Evolutionary conservation across 257 asterid genomes (phyloP).

Genomic region (Striga asiatica): DNA sequence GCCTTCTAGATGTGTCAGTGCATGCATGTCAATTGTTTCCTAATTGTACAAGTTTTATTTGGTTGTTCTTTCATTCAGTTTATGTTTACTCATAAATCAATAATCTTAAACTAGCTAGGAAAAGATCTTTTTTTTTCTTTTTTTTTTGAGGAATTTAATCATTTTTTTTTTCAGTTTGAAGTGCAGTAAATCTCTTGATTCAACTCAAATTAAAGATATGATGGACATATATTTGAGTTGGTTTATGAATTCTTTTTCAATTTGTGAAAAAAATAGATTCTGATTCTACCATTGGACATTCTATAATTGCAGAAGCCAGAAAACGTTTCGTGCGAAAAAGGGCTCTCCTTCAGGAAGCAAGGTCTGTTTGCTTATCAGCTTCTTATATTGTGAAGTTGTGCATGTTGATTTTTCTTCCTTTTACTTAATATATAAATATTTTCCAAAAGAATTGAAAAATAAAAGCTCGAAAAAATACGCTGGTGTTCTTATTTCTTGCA

Average conservation of each 20-base stretch:
- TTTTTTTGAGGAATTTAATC: not conserved
- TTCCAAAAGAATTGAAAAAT: not conserved
- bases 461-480: no score
- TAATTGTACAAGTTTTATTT: not conserved
- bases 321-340: slow-evolving; percentile 33
- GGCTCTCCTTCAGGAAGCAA: slow-evolving; percentile 29
- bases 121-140: not conserved
- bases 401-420: not conserved
- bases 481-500: no score
- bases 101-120: not conserved
- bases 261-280: no score
- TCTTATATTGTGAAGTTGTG: not conserved
- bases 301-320: slow-evolving; percentile 28
- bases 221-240: no score
- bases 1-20: not conserved
- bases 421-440: not conserved
- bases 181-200: not conserved
- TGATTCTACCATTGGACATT: no score
- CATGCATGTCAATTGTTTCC: slow-evolving; percentile 21
- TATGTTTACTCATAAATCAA: not conserved
- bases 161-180: not conserved
- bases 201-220: no score
- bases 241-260: not conserved
- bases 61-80: slow-evolving; percentile 4
- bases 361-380: slow-evolving; percentile 16